phyloP scores from a whole-genome alignment of 345 rosid genomes.

The Kernera saxatilis region DNA sequence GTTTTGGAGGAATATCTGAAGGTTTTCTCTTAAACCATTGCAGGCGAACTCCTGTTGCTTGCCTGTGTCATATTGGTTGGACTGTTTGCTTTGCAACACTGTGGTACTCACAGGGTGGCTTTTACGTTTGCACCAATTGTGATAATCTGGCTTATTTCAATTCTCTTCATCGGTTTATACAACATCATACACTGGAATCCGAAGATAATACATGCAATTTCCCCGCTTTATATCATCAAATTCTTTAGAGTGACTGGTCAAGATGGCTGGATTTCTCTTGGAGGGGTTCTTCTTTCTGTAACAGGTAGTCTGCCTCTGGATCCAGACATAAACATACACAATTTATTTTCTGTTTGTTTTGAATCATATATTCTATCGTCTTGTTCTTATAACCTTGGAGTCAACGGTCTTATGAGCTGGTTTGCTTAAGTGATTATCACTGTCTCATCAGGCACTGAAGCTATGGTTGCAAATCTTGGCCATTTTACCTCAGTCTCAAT shows the following conservation, averaged over 20 bases:
- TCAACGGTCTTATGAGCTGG: constrained; percentile 9
- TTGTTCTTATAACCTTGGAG: neutral
- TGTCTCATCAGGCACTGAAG: constrained; percentile 77
- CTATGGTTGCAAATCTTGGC: constrained; percentile 96
- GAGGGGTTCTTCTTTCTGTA: constrained; percentile 83
- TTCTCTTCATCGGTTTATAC: constrained; percentile 68
- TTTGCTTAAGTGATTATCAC: constrained; percentile 1
- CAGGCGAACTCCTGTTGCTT: constrained; percentile 60
- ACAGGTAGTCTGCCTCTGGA: constrained; percentile 53
- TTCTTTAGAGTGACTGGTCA: constrained; percentile 64
- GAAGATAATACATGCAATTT: constrained; percentile 58
- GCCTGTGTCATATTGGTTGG: constrained; percentile 87
- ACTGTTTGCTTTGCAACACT: constrained; percentile 90
- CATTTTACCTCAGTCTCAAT: constrained; percentile 86
- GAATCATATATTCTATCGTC: neutral
- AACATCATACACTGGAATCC: constrained; percentile 78
- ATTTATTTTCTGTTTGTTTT: neutral
- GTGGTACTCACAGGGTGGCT: constrained; percentile 85
- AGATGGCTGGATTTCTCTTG: constrained; percentile 96
- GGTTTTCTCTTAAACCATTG: constrained; percentile 15
- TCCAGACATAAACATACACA: neutral
- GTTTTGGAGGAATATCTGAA: neutral
- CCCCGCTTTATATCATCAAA: constrained; percentile 69
- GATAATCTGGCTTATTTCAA: constrained; percentile 72
- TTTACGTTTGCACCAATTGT: constrained; percentile 88